Percentiles rank a stretch among this genome's conserved stretches.
Conservation (phyloP, 345 rosid species). For the Eucalyptus polyanthemos region DNA sequence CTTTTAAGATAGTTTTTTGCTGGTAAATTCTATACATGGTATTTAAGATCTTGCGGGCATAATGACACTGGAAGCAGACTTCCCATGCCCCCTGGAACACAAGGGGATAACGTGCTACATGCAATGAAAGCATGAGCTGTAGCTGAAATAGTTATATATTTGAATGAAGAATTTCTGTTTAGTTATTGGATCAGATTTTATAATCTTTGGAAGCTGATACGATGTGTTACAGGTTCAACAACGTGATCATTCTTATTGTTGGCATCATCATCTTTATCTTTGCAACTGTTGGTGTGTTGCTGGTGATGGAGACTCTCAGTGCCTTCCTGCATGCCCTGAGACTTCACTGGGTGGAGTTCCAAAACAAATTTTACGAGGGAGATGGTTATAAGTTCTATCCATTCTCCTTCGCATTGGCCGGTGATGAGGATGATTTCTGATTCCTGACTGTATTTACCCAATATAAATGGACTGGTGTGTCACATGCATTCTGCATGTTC, state of each 20-base stretch:
- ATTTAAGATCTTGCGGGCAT: not conserved
- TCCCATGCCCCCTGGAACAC: not conserved
- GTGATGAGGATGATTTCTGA: conserved; percentile 47
- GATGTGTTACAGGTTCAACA: conserved; percentile 52
- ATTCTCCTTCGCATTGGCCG: conserved; percentile 39
- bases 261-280: conserved; percentile 65
- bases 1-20: not conserved
- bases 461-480: not conserved
- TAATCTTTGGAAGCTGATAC: not conserved
- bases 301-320: conserved; percentile 96
- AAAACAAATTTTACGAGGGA: conserved; percentile 95
- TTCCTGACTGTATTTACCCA: not conserved
- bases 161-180: not conserved
- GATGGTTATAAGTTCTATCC: conserved; percentile 90
- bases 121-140: not conserved
- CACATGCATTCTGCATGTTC: not conserved
- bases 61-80: not conserved
- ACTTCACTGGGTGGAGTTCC: conserved; percentile 98
- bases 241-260: conserved; percentile 42
- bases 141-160: not conserved
- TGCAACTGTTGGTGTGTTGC: conserved; percentile 86
- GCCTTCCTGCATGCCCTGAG: conserved; percentile 94
- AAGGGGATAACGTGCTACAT: not conserved
- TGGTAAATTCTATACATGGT: not conserved
- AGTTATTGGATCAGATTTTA: not conserved